Evolutionary conservation across 2,329 filamentous ascomycete genomes (phyloP).

Genomic region (Basipetospora chlamydospora): DNA sequence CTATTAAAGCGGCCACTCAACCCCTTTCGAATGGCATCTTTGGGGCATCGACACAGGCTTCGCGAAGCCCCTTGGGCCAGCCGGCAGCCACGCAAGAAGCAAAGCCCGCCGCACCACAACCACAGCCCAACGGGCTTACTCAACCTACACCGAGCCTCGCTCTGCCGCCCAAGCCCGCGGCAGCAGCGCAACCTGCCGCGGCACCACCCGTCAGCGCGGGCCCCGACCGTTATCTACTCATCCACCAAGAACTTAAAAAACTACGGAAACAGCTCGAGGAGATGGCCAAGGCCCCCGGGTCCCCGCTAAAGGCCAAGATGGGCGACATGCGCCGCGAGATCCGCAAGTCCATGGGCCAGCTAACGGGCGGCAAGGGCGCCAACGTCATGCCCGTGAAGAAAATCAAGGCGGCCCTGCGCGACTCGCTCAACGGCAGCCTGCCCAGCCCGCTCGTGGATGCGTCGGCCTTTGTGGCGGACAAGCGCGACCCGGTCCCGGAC

Average conservation of each 20-base stretch:
- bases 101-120: neutral
- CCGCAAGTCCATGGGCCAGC: conserved; percentile 57
- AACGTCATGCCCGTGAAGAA: conserved; percentile 30
- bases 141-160: conserved; percentile 1
- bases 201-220: neutral
- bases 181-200: conserved; percentile 1
- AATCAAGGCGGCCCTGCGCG: conserved; percentile 29
- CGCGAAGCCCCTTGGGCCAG: conserved; percentile 2
- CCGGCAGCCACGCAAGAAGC: neutral
- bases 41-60: neutral
- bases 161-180: neutral
- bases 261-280: conserved; percentile 48
- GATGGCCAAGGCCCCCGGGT: conserved; percentile 31
- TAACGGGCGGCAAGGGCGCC: conserved; percentile 48
- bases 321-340: conserved; percentile 61
- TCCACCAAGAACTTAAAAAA: conserved; percentile 56
- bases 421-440: conserved; percentile 34
- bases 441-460: conserved; percentile 40
- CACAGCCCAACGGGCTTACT: conserved; percentile 5
- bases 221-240: conserved; percentile 31
- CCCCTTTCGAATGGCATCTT: conserved; percentile 1
- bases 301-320: conserved; percentile 46
- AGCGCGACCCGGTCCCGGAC: conserved; percentile 27
- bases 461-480: conserved; percentile 34
- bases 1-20: neutral